phyloP scores from a whole-genome alignment of 2,329 filamentous ascomycete genomes.

The Epichloe glyceriae region DNA sequence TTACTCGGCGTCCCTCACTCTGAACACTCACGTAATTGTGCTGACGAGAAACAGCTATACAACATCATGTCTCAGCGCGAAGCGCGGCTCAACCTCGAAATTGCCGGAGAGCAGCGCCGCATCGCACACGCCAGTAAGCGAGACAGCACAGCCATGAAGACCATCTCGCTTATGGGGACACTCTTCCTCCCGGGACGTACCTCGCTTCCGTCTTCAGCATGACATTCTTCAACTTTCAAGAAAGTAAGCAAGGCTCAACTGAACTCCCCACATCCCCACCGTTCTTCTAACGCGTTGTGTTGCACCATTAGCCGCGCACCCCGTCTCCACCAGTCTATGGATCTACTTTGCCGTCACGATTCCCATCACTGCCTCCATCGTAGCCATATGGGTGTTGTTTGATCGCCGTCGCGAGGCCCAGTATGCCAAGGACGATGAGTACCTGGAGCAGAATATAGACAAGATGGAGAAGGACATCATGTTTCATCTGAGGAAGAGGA shows the following conservation, averaged over 20 bases:
- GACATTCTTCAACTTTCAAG: constrained; percentile 52
- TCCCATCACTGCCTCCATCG: constrained; percentile 42
- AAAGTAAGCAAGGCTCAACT: constrained; percentile 18
- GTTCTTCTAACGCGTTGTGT: background rate
- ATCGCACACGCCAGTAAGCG: constrained; percentile 48
- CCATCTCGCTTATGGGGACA: constrained; percentile 48
- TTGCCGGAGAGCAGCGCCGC: constrained; percentile 45
- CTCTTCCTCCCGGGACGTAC: constrained; percentile 49
- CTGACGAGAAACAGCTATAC: constrained; percentile 34
- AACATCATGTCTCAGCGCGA: constrained; percentile 55
- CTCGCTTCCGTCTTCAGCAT: constrained; percentile 52
- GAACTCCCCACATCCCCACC: background rate
- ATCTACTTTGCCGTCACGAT: constrained; percentile 50
- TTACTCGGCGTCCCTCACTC: background rate
- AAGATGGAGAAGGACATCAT: constrained; percentile 46
- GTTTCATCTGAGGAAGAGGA: constrained; percentile 40
- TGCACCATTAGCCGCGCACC: constrained; percentile 16
- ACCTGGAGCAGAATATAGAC: constrained; percentile 41
- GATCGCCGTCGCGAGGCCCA: constrained; percentile 36
- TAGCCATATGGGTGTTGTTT: constrained; percentile 41
- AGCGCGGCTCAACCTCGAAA: constrained; percentile 50
- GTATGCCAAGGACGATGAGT: constrained; percentile 35
- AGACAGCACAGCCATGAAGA: constrained; percentile 53
- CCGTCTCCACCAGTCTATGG: constrained; percentile 42
- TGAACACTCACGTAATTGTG: background rate